Base-by-base conservation (phyloP, 306 rosid species). In the Mimosa bimucronata region DNA sequence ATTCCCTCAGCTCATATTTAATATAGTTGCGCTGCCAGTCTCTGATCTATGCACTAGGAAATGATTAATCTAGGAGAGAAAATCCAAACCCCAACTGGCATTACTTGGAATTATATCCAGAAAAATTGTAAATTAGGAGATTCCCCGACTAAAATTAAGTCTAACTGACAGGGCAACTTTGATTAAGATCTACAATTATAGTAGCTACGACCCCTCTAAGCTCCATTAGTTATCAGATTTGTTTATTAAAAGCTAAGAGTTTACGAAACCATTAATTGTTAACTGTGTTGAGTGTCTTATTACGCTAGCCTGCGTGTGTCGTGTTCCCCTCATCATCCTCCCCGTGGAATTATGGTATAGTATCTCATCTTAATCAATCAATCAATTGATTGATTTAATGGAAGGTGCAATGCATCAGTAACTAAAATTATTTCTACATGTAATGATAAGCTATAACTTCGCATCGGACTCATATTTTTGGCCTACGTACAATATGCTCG, bases 41-140 rank as follows among this genome's bases (percentile, higher is more conserved):
- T 80, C 77, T 72, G 58, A 80, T 83, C 77, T 66, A 30, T 71
- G 5, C 72, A 34, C 75, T 13, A 68, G 28, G 30, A 26, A 53
- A 42, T 48, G 57, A 53, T 57, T 79, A 79, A 81, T 78, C 66
- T 62, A 81, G 75, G 41, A 8, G 50, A 73, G 10, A 80, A 80
- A 81, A 80, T 84, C 75, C 84, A 83, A 80, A 81, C 76, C 74
- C 90, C 87, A 86, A 53, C 92, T 87, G 86, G 85, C 91, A 90
- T 87, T 83, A 86, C 91, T 79, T 78, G 80, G 91, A 92, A 85
- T n/a, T 79, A 86, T 80, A 86, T 87, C 90, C 75, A 82, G 38
- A 82, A 45, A 70, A 81, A 73, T 61, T 61, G 16, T 83, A 75
- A 64, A 79, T 88, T 83, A 77, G 66, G 67, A 79, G 89, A 89